phyloP scores from a whole-genome alignment of 805 yeast species.

The Alloascoidea hylecoeti region DNA sequence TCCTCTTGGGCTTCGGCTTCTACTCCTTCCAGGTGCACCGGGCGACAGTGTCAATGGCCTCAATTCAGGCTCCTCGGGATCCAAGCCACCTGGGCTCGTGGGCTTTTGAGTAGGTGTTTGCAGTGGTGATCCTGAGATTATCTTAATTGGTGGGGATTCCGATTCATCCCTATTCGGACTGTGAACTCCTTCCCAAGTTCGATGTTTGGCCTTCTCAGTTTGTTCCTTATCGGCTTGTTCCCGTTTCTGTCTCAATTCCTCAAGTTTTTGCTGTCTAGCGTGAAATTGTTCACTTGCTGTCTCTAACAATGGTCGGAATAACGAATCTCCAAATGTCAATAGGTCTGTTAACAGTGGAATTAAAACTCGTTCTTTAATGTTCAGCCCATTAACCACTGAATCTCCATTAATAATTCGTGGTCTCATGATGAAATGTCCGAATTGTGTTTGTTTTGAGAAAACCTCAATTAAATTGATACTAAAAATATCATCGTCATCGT shows the following conservation, averaged over 20 bases:
- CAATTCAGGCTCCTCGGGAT: conserved; percentile 1
- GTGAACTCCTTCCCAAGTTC: too few species aligned
- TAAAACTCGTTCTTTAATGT: background rate
- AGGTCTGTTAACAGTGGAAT: background rate
- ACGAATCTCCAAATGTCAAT: background rate
- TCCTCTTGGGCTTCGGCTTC: background rate
- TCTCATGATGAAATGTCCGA: background rate
- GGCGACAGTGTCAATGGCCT: background rate
- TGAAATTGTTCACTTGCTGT: background rate
- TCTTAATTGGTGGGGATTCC: background rate
- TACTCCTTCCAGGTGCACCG: background rate
- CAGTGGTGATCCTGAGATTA: background rate
- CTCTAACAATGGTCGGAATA: background rate
- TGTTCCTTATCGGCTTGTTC: too few species aligned
- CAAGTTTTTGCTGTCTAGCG: background rate
- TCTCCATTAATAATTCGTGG: background rate
- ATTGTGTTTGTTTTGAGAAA: background rate
- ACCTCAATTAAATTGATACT: background rate
- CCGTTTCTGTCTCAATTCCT: too few species aligned
- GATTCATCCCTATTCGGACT: too few species aligned
- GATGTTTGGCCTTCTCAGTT: too few species aligned
- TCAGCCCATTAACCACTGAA: background rate
- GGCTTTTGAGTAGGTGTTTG: background rate
- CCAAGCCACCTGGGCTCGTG: background rate
- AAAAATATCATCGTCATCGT: background rate